Evolutionary conservation across 495 filamentous ascomycete genomes (phyloP).

Genomic region (Chlorociboria aeruginascens): DNA sequence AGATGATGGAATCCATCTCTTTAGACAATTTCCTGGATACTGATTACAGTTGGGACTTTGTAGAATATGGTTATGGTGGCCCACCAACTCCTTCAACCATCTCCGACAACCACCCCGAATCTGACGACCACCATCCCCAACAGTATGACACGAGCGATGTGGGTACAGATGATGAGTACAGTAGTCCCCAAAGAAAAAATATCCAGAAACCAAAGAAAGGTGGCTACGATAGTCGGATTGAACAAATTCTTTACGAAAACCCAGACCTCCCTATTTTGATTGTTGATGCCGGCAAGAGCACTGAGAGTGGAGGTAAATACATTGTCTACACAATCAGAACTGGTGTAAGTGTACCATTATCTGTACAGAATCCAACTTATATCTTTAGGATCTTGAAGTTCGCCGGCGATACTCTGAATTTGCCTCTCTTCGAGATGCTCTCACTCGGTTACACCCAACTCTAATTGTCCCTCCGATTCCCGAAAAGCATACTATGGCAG

Average conservation of each 20-base stretch:
- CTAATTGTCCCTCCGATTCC: conserved; percentile 93
- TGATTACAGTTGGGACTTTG: conserved; percentile 31
- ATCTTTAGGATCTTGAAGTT: conserved; percentile 75
- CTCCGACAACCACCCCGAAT: conserved; percentile 16
- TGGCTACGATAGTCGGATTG: conserved; percentile 87
- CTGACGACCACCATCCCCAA: conserved; percentile 11
- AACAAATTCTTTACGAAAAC: conserved; percentile 93
- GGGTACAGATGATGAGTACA: conserved; percentile 42
- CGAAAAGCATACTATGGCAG: conserved; percentile 96
- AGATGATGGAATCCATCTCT: conserved; percentile 24
- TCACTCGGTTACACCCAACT: conserved; percentile 84
- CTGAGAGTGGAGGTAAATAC: conserved; percentile 75
- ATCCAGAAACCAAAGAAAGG: conserved; percentile 58
- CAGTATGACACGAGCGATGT: conserved; percentile 37
- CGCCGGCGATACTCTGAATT: conserved; percentile 95
- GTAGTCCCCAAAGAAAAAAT: conserved; percentile 29
- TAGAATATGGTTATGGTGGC: conserved; percentile 24
- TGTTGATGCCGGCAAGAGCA: conserved; percentile 87
- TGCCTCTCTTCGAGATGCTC: conserved; percentile 76
- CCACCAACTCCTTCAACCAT: conserved; percentile 15
- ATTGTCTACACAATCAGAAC: conserved; percentile 97
- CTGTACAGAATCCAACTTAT: neutral
- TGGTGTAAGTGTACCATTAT: conserved; percentile 46
- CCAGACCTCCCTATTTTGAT: conserved; percentile 82
- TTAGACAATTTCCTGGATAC: conserved; percentile 21